Evolutionary conservation across 2,329 filamentous ascomycete genomes (phyloP).

Genomic region (Fonsecaea pugnacius): DNA sequence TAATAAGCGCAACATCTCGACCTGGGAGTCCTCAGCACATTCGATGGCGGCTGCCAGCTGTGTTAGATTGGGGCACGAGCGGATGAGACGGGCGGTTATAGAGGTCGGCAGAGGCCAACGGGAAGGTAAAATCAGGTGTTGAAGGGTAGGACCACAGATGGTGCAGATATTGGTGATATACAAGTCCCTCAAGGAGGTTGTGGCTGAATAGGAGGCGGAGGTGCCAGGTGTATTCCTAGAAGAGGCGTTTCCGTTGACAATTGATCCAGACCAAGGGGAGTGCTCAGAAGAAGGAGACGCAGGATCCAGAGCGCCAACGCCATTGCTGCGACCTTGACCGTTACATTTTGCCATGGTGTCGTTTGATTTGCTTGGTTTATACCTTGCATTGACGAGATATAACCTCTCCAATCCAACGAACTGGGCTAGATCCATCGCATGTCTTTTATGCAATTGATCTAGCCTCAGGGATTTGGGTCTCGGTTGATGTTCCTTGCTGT

Average conservation of each 20-base stretch:
- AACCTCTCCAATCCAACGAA: constrained; percentile 55
- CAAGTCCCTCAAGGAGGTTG: constrained; percentile 44
- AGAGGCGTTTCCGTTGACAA: constrained; percentile 20
- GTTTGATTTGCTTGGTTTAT: constrained; percentile 15
- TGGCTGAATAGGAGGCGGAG: constrained; percentile 25
- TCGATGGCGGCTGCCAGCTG: constrained; percentile 61
- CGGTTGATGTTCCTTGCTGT: constrained; percentile 37
- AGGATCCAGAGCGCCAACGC: neutral
- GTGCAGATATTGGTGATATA: constrained; percentile 58
- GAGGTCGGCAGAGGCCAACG: constrained; percentile 58
- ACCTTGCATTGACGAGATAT: constrained; percentile 55
- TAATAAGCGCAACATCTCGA: constrained; percentile 30
- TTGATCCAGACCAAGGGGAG: constrained; percentile 38
- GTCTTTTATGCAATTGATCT: constrained; percentile 54
- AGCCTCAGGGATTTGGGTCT: constrained; percentile 54
- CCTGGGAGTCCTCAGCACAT: constrained; percentile 29
- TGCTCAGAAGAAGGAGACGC: constrained; percentile 29
- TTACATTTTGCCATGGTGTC: neutral
- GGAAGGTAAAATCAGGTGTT: constrained; percentile 61
- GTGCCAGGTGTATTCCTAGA: constrained; percentile 35
- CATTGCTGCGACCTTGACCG: neutral
- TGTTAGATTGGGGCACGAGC: constrained; percentile 61
- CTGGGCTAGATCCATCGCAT: constrained; percentile 49
- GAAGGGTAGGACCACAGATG: constrained; percentile 57
- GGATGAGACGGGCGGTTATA: constrained; percentile 57